These are phyloP conservation scores for Heterobasidion irregulare DNA, from an alignment of 1,284 basidiomycete species.

Conservation along the genomic window DNA sequence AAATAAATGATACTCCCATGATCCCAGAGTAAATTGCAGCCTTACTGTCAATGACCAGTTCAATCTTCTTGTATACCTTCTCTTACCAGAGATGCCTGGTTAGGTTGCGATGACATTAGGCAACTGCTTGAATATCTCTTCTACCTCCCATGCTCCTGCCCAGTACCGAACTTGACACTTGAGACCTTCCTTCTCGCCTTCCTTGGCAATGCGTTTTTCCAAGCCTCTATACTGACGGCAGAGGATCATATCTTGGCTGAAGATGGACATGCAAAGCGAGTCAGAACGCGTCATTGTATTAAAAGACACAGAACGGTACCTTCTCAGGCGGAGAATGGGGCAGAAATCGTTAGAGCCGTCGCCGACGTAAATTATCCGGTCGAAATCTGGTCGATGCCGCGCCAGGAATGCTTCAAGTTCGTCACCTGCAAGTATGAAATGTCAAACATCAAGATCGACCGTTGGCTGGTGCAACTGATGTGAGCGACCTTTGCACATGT, in stretches of 20 bases:
- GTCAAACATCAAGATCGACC: not conserved
- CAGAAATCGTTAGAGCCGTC: conserved; percentile 97
- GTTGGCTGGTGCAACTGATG: not conserved
- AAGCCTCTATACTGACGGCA: conserved; percentile 75
- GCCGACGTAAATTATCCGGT: conserved; percentile 86
- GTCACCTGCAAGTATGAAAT: conserved; percentile 46
- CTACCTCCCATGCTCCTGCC: conserved; percentile 92
- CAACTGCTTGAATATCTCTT: conserved; percentile 62
- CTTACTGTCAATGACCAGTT: too few species aligned
- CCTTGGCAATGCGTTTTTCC: conserved; percentile 63
- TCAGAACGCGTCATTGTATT: not conserved
- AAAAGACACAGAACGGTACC: conserved; percentile 27
- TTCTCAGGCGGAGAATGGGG: conserved; percentile 75
- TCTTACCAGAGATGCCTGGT: too few species aligned
- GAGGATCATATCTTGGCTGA: conserved; percentile 69
- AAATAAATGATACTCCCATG: too few species aligned
- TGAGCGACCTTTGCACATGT: conserved; percentile 92
- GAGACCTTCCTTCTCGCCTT: conserved; percentile 58
- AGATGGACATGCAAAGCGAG: not conserved
- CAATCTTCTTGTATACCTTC: too few species aligned
- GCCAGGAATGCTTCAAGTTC: conserved; percentile 81
- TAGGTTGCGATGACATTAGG: not conserved
- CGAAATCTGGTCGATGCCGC: conserved; percentile 62
- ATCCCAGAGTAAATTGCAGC: too few species aligned
- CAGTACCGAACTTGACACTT: conserved; percentile 73